phyloP scores from a whole-genome alignment of 208 protist species.

The Wallacemonas sp. region DNA sequence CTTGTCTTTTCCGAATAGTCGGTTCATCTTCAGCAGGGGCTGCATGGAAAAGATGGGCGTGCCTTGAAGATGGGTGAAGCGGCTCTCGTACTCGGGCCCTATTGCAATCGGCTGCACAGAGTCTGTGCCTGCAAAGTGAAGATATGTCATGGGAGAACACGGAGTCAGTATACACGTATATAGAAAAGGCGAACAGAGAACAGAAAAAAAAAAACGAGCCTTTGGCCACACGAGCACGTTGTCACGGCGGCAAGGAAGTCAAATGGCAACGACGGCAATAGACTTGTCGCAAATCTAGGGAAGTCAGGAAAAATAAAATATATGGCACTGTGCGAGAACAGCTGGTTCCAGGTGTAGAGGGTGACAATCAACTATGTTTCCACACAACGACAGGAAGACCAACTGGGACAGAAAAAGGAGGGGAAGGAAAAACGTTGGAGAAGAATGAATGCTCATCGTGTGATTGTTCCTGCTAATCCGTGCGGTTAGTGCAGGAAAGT shows the following conservation, averaged over 20 bases:
- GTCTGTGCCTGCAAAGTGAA: neutral
- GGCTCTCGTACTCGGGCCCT: neutral
- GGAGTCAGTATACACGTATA: too few relatives aligned
- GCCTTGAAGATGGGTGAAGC: constrained; percentile 28
- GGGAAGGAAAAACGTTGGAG: neutral
- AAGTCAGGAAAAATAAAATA: too few relatives aligned
- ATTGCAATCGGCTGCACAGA: constrained; percentile 10
- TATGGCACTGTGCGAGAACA: too few relatives aligned
- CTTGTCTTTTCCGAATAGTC: constrained; percentile 9
- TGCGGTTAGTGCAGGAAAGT: too few relatives aligned
- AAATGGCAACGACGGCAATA: too few relatives aligned
- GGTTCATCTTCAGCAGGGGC: constrained; percentile 25
- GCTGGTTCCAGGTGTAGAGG: too few relatives aligned
- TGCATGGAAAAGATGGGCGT: constrained; percentile 34
- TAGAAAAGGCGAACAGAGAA: neutral
- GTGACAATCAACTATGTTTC: too few relatives aligned
- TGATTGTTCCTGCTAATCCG: too few relatives aligned
- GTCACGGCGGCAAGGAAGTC: too few relatives aligned
- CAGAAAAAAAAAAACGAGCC: too few relatives aligned
- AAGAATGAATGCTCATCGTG: constrained; percentile 13
- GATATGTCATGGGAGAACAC: neutral
- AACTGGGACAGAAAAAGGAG: constrained; percentile 6
- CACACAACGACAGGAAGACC: neutral
- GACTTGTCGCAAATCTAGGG: too few relatives aligned
- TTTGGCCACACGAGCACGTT: too few relatives aligned